Evolutionary conservation across 495 filamentous ascomycete species (phyloP).

Genomic region (Penicillium cinerascens): DNA sequence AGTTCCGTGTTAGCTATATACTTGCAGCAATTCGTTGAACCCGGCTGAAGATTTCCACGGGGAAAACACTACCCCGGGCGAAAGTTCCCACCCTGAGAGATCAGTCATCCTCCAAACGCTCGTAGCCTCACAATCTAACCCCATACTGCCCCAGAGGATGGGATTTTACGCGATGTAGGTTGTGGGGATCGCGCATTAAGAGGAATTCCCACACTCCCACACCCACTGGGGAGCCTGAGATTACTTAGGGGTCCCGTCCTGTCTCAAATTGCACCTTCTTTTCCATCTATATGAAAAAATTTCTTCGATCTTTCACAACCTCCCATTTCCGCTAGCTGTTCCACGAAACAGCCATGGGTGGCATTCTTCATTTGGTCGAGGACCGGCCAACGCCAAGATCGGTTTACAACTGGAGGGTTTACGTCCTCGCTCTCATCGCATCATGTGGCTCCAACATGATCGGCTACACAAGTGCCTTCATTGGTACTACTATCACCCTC

Average conservation of each 20-base stretch:
- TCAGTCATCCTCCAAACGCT: constrained; percentile 15
- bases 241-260: constrained; percentile 25
- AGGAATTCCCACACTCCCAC: constrained; percentile 21
- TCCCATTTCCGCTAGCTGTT: constrained; percentile 11
- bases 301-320: background rate
- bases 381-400: constrained; percentile 60
- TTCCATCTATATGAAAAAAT: constrained; percentile 4
- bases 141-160: constrained; percentile 32
- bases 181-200: constrained; percentile 30
- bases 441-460: constrained; percentile 70
- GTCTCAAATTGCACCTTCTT: constrained; percentile 2
- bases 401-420: constrained; percentile 77
- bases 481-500: constrained; percentile 63
- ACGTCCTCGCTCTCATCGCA: constrained; percentile 56
- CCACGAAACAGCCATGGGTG: constrained; percentile 46
- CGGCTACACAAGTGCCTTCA: constrained; percentile 69
- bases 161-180: constrained; percentile 26
- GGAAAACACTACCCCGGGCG: constrained; percentile 38
- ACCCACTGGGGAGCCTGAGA: constrained; percentile 13
- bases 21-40: constrained; percentile 11
- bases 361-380: constrained; percentile 55
- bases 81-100: constrained; percentile 18
- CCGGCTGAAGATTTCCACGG: constrained; percentile 29
- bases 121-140: constrained; percentile 22
- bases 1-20: constrained; percentile 24